Evolutionary conservation across 129 eudicot species (phyloP).

Genomic region (Mikania micrantha): DNA sequence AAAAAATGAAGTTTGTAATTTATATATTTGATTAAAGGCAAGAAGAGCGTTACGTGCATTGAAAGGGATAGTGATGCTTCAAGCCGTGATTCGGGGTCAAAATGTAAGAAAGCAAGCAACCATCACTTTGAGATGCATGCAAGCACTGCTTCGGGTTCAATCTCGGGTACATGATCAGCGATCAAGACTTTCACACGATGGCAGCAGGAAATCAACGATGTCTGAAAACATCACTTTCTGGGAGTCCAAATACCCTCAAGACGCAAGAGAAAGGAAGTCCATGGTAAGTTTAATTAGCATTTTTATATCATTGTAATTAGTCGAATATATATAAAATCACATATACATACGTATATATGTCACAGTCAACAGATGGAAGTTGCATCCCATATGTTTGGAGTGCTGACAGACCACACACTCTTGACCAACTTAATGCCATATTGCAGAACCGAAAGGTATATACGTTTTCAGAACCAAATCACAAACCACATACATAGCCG

Average conservation of each 20-base stretch:
- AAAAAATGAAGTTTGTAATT: no score
- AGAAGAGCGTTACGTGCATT: constrained; percentile 74
- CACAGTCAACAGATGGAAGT: constrained; percentile 68
- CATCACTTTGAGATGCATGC: constrained; percentile 75
- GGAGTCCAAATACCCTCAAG: constrained; percentile 64
- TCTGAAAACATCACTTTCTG: constrained; percentile 54
- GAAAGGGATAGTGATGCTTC: constrained; percentile 88
- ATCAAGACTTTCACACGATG: constrained; percentile 66
- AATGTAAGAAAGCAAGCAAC: constrained; percentile 86
- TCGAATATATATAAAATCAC: no score
- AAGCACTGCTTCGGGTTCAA: constrained; percentile 72
- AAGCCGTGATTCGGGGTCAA: constrained; percentile 89
- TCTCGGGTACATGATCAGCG: constrained; percentile 68
- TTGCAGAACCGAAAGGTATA: constrained; percentile 55
- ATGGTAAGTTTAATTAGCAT: constrained; percentile 30
- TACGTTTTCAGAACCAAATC: no score
- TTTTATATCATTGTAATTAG: no score
- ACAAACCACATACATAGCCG: no score
- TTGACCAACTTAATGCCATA: constrained; percentile 69
- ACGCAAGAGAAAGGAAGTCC: constrained; percentile 51
- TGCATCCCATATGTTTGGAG: constrained; percentile 52
- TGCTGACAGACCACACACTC: constrained; percentile 51
- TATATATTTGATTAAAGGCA: constrained; percentile 40
- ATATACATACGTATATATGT: no score
- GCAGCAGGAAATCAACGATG: constrained; percentile 58